These are phyloP conservation scores for Sporothrix phasma DNA, from an alignment of 2,329 filamentous ascomycete genomes.

Conservation along the genomic window DNA sequence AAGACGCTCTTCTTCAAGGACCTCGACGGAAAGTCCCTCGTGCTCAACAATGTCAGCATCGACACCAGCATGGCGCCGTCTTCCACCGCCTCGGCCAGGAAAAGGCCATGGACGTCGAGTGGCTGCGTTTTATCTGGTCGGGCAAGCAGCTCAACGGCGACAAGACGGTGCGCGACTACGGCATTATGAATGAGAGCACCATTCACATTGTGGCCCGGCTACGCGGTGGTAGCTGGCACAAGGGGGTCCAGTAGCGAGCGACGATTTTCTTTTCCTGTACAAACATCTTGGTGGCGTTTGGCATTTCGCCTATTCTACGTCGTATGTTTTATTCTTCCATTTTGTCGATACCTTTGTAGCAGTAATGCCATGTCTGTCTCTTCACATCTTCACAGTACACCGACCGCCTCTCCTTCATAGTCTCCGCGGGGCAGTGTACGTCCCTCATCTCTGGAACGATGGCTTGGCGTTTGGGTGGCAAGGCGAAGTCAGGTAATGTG, in stretches of 20 bases:
- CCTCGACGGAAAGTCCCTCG: neutral
- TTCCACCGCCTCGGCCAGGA: neutral
- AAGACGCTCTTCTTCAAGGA: constrained; percentile 9
- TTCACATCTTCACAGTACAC: neutral
- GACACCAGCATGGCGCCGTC: neutral
- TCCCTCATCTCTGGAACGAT: neutral
- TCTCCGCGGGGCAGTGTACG: neutral
- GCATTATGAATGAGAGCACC: constrained; percentile 13
- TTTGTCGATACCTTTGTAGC: neutral
- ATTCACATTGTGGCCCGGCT: constrained; percentile 10
- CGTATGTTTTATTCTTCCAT: neutral
- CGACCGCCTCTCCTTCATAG: neutral
- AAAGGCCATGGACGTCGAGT: constrained; percentile 7
- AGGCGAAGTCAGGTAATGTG: neutral
- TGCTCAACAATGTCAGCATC: neutral
- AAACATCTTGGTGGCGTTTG: neutral
- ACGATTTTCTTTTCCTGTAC: neutral
- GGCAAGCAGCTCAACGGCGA: constrained; percentile 3
- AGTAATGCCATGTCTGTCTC: neutral
- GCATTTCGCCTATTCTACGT: neutral
- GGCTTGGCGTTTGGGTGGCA: neutral
- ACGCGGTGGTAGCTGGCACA: too few relatives aligned
- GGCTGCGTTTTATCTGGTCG: constrained; percentile 9
- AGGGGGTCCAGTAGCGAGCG: too few relatives aligned
- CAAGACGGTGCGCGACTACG: constrained; percentile 9